These are phyloP conservation scores for Fraxinus paxiana DNA, from an alignment of 305 asterid species.

Conservation along the genomic window DNA sequence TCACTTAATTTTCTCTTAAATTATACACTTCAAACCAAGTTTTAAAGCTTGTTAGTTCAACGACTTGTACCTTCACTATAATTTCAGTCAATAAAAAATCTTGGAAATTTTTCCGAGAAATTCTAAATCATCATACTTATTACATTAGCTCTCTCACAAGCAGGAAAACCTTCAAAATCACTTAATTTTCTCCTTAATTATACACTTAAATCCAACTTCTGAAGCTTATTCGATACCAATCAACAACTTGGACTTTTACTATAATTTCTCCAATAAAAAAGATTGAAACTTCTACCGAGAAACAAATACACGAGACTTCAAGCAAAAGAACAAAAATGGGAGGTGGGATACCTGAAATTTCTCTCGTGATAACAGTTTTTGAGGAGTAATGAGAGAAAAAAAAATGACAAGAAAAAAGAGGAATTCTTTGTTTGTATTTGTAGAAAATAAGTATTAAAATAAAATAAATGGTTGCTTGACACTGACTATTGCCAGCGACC, in stretches of 20 bases:
- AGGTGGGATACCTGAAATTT: constrained; percentile 8
- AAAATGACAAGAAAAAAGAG: constrained; percentile 28
- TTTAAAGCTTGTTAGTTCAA: neutral
- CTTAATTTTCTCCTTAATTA: constrained; percentile 19
- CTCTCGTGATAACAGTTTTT: constrained; percentile 23
- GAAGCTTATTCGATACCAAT: constrained; percentile 2
- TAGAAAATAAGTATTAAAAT: constrained; percentile 16
- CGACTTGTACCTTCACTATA: constrained; percentile 14
- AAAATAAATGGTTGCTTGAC: constrained; percentile 29
- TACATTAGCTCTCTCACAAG: neutral
- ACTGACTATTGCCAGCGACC: constrained; percentile 26
- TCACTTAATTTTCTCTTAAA: constrained; percentile 14
- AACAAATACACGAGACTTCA: constrained; percentile 12
- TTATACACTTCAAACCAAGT: constrained; percentile 1
- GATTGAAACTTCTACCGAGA: constrained; percentile 8
- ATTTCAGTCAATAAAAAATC: neutral
- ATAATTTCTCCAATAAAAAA: constrained; percentile 12
- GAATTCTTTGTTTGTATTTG: constrained; percentile 30
- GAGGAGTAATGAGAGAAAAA: constrained; percentile 30
- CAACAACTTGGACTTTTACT: constrained; percentile 14
- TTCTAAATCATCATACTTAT: neutral
- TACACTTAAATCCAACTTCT: neutral
- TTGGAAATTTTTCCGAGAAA: constrained; percentile 16
- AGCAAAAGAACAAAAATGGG: constrained; percentile 26
- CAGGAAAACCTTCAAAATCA: neutral